A percentile compares a stretch with the other conserved stretches of the same genome.
Evolutionary conservation across 345 rosid species (phyloP).

Genomic region (Xanthoceras sorbifolium): DNA sequence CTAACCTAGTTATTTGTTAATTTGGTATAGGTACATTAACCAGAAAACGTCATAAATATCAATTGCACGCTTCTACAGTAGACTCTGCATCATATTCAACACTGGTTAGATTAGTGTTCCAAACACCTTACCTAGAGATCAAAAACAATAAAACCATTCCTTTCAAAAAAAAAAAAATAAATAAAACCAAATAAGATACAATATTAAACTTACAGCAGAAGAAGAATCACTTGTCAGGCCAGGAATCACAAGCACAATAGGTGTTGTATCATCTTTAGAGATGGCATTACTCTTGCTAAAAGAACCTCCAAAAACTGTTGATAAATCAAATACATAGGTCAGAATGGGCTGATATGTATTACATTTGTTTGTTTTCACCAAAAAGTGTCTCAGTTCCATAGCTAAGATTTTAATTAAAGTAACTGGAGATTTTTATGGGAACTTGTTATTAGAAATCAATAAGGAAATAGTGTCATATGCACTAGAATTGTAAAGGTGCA

Average conservation of each 20-base stretch:
- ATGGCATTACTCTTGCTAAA: slow-evolving; percentile 28
- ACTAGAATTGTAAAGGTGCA: not conserved
- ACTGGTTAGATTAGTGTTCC: not conserved
- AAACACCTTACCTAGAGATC: not conserved
- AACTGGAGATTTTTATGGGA: not conserved
- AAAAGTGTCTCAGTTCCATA: not conserved
- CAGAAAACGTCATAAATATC: not conserved
- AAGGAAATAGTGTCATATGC: not conserved
- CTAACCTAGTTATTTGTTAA: not conserved
- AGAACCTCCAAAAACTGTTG: slow-evolving; percentile 37
- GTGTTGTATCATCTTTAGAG: slow-evolving; percentile 50
- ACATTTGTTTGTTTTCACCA: not conserved
- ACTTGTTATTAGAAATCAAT: not conserved
- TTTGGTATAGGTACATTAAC: not conserved
- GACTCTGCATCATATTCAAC: not conserved
- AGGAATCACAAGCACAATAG: slow-evolving; percentile 63
- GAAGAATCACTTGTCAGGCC: slow-evolving; percentile 77
- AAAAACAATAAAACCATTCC: no score
- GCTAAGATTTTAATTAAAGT: not conserved
- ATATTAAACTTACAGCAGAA: slow-evolving; percentile 50
- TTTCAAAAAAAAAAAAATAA: no score
- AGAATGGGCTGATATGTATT: not conserved
- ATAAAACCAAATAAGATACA: not conserved
- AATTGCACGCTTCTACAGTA: not conserved
- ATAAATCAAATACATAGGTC: slow-evolving; percentile 8